phyloP scores from a whole-genome alignment of 169 alveolate genomes.

The Theileria orientalis region DNA sequence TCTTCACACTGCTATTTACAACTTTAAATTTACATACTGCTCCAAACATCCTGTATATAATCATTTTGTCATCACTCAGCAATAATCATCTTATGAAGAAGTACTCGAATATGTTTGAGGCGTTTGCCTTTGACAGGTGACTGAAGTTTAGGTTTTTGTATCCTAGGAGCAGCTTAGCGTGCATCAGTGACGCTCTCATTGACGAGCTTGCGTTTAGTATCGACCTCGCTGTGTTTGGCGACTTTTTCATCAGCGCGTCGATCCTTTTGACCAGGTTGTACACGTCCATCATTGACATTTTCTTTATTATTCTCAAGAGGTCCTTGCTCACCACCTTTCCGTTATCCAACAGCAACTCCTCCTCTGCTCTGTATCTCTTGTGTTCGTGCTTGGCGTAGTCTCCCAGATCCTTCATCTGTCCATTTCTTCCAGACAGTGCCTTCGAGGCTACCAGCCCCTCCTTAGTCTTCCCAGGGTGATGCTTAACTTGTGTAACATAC shows the following conservation, averaged over 20 bases:
- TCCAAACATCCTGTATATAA: neutral
- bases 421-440: no score
- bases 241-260: conserved; percentile 27
- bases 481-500: no score
- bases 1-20: no score
- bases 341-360: conserved; percentile 15
- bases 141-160: conserved; percentile 1
- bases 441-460: no score
- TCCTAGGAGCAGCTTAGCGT: conserved; percentile 54
- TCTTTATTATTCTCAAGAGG: conserved; percentile 14
- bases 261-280: conserved; percentile 29
- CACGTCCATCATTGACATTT: conserved; percentile 58
- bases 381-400: neutral
- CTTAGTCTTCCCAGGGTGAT: no score
- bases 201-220: conserved; percentile 20
- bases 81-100: conserved; percentile 2
- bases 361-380: conserved; percentile 9
- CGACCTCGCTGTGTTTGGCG: conserved; percentile 40
- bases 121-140: neutral
- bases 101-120: conserved; percentile 19
- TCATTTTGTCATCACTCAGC: no score
- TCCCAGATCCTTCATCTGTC: no score
- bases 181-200: conserved; percentile 33
- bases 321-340: conserved; percentile 40
- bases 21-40: no score